Conservation (phyloP, 2,329 filamentous ascomycete genomes). For the Venturia aucupariae region DNA sequence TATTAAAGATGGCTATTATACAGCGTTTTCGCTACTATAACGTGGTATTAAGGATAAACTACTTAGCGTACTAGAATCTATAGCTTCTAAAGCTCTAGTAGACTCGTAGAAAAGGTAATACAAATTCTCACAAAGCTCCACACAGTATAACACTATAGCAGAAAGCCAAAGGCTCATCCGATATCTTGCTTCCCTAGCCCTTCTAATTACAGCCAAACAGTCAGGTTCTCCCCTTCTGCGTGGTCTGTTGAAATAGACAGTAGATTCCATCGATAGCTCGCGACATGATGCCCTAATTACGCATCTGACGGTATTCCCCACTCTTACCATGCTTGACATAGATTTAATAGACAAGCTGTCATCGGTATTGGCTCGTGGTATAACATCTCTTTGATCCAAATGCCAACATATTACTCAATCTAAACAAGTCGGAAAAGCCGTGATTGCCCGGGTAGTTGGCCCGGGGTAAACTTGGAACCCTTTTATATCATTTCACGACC, state of each 20-base stretch:
- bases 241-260: not conserved
- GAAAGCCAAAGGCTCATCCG: no score
- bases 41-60: no score
- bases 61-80: no score
- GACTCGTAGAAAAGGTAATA: no score
- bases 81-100: no score
- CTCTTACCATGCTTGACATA: not conserved
- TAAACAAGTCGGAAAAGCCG: not conserved
- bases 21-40: no score
- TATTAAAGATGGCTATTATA: no score
- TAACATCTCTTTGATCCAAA: not conserved
- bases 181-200: not conserved
- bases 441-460: not conserved
- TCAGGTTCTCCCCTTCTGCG: not conserved
- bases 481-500: not conserved
- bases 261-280: not conserved
- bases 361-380: not conserved
- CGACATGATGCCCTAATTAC: not conserved
- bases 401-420: not conserved
- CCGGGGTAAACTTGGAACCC: not conserved
- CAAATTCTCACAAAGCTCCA: no score
- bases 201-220: not conserved
- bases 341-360: not conserved
- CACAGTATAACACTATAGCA: no score
- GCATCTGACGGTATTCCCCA: not conserved